Percentiles rank a stretch among this genome's conserved stretches.
These are phyloP conservation scores for Aspergillus unguis DNA, from an alignment of 2,329 filamentous ascomycete species.

Conservation along the genomic window DNA sequence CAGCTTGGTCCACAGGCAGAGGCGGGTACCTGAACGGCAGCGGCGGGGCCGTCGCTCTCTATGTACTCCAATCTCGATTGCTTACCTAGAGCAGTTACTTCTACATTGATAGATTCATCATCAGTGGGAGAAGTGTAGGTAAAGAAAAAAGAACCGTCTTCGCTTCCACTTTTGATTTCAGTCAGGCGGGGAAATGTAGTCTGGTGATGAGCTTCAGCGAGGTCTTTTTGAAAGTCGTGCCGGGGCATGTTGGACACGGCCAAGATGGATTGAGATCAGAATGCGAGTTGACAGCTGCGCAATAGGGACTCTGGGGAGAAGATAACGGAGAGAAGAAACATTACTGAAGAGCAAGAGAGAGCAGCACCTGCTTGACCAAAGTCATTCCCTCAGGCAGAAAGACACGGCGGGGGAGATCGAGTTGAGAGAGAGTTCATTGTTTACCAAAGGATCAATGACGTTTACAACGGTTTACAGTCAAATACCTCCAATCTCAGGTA, in stretches of 20 bases:
- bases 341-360: too few relatives aligned
- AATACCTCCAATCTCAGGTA: too few relatives aligned
- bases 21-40: too few relatives aligned
- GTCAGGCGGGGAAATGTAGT: slow-evolving; percentile 49
- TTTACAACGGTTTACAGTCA: too few relatives aligned
- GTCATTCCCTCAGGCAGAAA: too few relatives aligned
- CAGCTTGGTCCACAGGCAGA: slow-evolving; percentile 2
- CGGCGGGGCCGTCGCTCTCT: neutral
- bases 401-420: too few relatives aligned
- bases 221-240: slow-evolving; percentile 62
- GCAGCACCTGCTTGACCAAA: too few relatives aligned
- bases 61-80: neutral
- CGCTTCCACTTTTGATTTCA: slow-evolving; percentile 59
- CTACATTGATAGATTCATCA: slow-evolving; percentile 30
- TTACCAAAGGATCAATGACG: too few relatives aligned
- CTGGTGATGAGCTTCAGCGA: slow-evolving; percentile 39
- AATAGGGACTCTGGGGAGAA: neutral
- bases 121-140: slow-evolving; percentile 44
- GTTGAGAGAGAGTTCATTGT: too few relatives aligned
- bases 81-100: slow-evolving; percentile 40
- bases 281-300: too few relatives aligned
- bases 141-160: slow-evolving; percentile 71
- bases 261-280: neutral
- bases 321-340: too few relatives aligned
- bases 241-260: slow-evolving; percentile 55